Conservation (phyloP, 2,329 filamentous ascomycete species). For the Cryphonectria naterciae region DNA sequence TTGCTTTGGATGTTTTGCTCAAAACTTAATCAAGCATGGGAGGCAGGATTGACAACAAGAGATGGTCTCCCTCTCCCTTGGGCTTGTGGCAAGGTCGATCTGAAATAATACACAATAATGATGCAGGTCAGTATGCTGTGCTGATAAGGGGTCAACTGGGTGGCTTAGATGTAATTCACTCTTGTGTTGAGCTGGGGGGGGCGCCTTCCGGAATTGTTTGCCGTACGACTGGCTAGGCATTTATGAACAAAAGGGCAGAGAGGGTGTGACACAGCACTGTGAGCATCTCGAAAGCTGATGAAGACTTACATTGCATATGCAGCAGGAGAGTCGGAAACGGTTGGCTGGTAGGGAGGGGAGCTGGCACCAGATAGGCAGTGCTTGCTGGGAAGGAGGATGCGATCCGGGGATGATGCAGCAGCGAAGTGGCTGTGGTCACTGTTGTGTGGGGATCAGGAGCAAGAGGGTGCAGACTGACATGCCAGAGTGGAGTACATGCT, state of each 20-base stretch:
- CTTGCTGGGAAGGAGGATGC: neutral
- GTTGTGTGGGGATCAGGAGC: neutral
- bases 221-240: neutral
- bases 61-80: neutral
- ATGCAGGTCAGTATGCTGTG: neutral
- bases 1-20: neutral
- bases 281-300: neutral
- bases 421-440: neutral
- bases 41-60: neutral
- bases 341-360: neutral
- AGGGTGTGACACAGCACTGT: too few relatives aligned
- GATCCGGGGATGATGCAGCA: constrained; percentile 5
- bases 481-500: constrained; percentile 3
- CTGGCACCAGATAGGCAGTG: neutral
- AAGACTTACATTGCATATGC: neutral
- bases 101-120: neutral
- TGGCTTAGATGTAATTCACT: neutral
- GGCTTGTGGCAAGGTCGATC: neutral
- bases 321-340: neutral
- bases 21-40: neutral
- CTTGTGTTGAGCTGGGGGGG: neutral
- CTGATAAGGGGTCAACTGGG: neutral
- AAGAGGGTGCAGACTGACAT: neutral
- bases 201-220: neutral
- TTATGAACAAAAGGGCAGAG: neutral